phyloP scores from a whole-genome alignment of 441 rosid species.

The Rhodomyrtus psidioides region DNA sequence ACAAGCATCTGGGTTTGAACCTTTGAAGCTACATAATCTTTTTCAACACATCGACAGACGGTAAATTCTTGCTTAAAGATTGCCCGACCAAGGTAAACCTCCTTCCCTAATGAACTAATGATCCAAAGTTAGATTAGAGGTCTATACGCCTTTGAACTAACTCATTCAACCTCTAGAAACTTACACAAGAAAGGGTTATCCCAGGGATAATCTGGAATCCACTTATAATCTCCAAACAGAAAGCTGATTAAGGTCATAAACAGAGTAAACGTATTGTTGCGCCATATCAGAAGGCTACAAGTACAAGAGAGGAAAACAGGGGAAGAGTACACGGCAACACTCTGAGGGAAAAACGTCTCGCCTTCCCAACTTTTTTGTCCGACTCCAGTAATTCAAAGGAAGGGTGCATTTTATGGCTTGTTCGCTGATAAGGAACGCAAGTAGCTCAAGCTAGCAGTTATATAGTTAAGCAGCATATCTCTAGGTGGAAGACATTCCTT shows the following conservation, averaged over 20 bases:
- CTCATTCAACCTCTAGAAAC: background rate
- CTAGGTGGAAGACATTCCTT: too few relatives aligned
- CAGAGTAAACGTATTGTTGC: background rate
- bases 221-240: background rate
- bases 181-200: background rate
- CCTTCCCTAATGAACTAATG: background rate
- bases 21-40: background rate
- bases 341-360: background rate
- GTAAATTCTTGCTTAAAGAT: background rate
- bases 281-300: background rate
- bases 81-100: background rate
- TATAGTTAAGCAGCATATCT: too few relatives aligned
- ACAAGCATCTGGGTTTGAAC: background rate
- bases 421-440: too few relatives aligned
- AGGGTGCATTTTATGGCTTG: too few relatives aligned
- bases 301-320: background rate
- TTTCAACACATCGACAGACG: background rate
- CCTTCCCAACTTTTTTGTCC: too few relatives aligned
- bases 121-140: background rate
- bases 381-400: too few relatives aligned
- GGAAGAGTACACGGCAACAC: background rate
- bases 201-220: background rate
- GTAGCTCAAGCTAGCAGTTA: too few relatives aligned
- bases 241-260: background rate
- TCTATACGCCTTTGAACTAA: background rate